phyloP scores from a whole-genome alignment of 148 eudicot species.

The Euryodendron excelsum region DNA sequence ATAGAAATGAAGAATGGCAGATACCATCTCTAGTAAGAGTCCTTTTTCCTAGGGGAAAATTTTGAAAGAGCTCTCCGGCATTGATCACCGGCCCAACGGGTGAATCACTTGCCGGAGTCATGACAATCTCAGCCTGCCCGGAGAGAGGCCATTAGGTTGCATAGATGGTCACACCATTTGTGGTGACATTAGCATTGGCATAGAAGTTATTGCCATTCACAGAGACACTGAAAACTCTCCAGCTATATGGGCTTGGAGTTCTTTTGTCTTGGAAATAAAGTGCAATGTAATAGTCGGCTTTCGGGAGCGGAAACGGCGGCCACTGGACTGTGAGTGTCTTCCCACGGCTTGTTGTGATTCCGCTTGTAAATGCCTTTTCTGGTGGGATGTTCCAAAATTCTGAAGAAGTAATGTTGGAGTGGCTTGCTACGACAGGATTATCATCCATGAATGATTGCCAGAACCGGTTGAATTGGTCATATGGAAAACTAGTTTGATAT shows the following conservation, averaged over 20 bases:
- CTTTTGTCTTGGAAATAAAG: constrained; percentile 88
- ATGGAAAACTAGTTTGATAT: constrained; percentile 68
- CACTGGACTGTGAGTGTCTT: constrained; percentile 52
- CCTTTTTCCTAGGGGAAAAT: constrained; percentile 47
- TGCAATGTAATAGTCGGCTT: constrained; percentile 54
- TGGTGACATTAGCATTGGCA: constrained; percentile 47
- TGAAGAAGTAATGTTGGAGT: constrained; percentile 45
- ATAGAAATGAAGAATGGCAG: constrained; percentile 4
- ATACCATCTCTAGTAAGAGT: constrained; percentile 70
- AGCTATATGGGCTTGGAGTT: constrained; percentile 65
- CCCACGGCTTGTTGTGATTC: constrained; percentile 65
- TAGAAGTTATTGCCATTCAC: constrained; percentile 55
- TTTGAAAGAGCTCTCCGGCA: constrained; percentile 75
- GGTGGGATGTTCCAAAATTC: constrained; percentile 90
- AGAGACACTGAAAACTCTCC: constrained; percentile 71
- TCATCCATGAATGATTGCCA: constrained; percentile 62
- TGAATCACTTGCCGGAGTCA: constrained; percentile 38
- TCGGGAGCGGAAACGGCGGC: constrained; percentile 56
- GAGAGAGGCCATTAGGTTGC: constrained; percentile 60
- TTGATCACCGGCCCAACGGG: constrained; percentile 81
- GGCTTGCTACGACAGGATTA: constrained; percentile 43
- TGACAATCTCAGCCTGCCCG: constrained; percentile 46
- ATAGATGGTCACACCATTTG: constrained; percentile 58
- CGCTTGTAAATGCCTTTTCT: constrained; percentile 43
- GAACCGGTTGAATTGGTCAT: constrained; percentile 61